Percentiles rank a stretch among this genome's conserved stretches.
Evolutionary conservation across 805 yeast genomes (phyloP).

Genomic region (Lipomyces yamanashiensis): DNA sequence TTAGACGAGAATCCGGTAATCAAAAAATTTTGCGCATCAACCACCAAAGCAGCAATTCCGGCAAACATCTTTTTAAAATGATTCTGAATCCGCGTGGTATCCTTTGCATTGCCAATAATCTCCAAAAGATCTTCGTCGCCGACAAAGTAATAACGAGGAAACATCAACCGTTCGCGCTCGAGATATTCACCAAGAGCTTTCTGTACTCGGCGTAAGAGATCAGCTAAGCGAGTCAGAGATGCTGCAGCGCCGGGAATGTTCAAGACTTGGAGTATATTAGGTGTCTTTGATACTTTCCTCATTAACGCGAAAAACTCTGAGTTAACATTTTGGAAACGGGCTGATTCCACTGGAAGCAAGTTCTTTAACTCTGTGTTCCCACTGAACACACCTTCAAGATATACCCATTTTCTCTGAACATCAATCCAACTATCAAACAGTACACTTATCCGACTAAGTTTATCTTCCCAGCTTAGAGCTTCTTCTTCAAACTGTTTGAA

Average conservation of each 20-base stretch:
- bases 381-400: conserved; percentile 74
- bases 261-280: conserved; percentile 59
- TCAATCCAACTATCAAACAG: conserved; percentile 77
- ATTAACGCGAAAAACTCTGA: conserved; percentile 62
- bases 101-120: conserved; percentile 68
- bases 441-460: conserved; percentile 55
- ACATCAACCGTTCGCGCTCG: conserved; percentile 75
- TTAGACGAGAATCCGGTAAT: conserved; percentile 61
- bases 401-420: conserved; percentile 86
- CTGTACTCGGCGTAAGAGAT: conserved; percentile 61
- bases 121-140: conserved; percentile 91
- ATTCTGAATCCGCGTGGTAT: conserved; percentile 54
- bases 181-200: conserved; percentile 75
- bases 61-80: conserved; percentile 74
- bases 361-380: conserved; percentile 62
- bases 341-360: conserved; percentile 70
- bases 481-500: conserved; percentile 64
- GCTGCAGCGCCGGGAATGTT: conserved; percentile 55
- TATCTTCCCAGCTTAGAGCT: conserved; percentile 58
- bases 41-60: conserved; percentile 57
- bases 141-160: conserved; percentile 82
- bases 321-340: conserved; percentile 66
- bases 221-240: conserved; percentile 56
- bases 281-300: conserved; percentile 54
- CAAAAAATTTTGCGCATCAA: conserved; percentile 44